Evolutionary conservation across 2,329 filamentous ascomycete species (phyloP).

Genomic region (Curvularia verruculosa): DNA sequence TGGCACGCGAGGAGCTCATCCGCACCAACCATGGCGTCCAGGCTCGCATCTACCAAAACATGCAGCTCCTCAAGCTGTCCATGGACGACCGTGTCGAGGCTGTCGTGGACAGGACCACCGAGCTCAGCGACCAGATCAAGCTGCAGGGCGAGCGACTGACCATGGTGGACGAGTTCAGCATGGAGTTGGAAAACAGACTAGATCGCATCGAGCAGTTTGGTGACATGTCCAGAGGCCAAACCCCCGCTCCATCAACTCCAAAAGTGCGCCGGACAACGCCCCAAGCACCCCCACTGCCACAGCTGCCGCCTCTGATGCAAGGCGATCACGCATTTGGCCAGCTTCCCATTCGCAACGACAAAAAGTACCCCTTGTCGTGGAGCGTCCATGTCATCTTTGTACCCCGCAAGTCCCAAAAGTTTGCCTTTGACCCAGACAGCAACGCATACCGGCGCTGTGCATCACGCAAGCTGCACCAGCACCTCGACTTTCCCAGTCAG

Average conservation of each 20-base stretch:
- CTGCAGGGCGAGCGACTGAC: slow-evolving; percentile 44
- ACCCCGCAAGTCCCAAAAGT: slow-evolving; percentile 45
- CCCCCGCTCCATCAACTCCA: slow-evolving; percentile 39
- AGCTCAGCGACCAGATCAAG: slow-evolving; percentile 48
- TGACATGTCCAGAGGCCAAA: slow-evolving; percentile 36
- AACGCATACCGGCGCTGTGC: slow-evolving; percentile 47
- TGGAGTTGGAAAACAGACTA: slow-evolving; percentile 49
- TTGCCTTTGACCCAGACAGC: slow-evolving; percentile 49
- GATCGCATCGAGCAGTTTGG: slow-evolving; percentile 42
- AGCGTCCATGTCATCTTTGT: slow-evolving; percentile 48
- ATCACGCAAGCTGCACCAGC: slow-evolving; percentile 49
- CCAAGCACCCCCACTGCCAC: slow-evolving; percentile 35
- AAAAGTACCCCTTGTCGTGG: slow-evolving; percentile 48
- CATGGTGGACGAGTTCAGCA: slow-evolving; percentile 49
- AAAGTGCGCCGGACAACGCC: slow-evolving; percentile 30
- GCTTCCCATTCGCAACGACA: slow-evolving; percentile 48
- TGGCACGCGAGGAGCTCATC: slow-evolving; percentile 44
- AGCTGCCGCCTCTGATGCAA: slow-evolving; percentile 38
- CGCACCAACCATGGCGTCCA: slow-evolving; percentile 43
- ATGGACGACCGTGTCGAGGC: slow-evolving; percentile 51
- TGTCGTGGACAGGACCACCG: slow-evolving; percentile 49
- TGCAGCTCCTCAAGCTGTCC: slow-evolving; percentile 46
- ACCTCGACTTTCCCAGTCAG: slow-evolving; percentile 45
- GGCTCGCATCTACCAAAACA: slow-evolving; percentile 48
- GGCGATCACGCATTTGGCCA: slow-evolving; percentile 38